Evolutionary conservation across 495 filamentous ascomycete species (phyloP), one percentile per base, ranked within the genome.

Genomic region (Antarctomyces pellizariae): DNA sequence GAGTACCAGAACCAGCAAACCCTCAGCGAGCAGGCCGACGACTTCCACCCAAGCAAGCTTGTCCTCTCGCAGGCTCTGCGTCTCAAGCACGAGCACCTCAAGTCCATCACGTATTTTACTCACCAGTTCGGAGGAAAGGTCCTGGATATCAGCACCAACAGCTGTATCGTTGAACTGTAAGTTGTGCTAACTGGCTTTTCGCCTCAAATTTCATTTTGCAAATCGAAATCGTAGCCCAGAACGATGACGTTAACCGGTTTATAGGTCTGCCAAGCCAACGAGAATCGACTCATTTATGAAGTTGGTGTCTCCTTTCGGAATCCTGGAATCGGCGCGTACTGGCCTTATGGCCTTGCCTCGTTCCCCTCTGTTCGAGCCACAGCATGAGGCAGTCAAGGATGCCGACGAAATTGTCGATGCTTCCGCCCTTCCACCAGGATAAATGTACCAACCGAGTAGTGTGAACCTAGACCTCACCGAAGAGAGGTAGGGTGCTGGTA

Each of bases 71-170:
- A 95, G 54, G 86, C 83, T 11, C 46, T 97, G 44, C 58, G 86
- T 43, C 77, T 89, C 44, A 97, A 97, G 59, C 80, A 93, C 48
- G 77, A 97, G 57, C 86, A 97, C 58, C 53, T 97, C 29, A 75
- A 75, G 56, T 77, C 69, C 16, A 86, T 97, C 43, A 95, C 83
- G 25, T 77, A 89, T 48, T 64, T 97, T 46, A 71, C 84, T 9
- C 86, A 93, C 56, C 86, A 97, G 45, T 97, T 97, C 48, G 82
- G 80, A 13, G 86, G 86, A 24, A 97, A 97, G 52, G 73, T 97
- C 12, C 49, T 93, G 47, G 86, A 97, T 56, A 95, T 97, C 37
- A 90, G 79, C 53, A 92, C 71, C 36, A 92, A 78, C 46, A 93
- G 84, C 54, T 93, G 84, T 53, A 93, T 95, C 52, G 80, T 97